A percentile compares a stretch with the other conserved stretches of the same genome.
Evolutionary conservation across 1,139 yeast species (phyloP).

Genomic region (Kodamaea sp.): DNA sequence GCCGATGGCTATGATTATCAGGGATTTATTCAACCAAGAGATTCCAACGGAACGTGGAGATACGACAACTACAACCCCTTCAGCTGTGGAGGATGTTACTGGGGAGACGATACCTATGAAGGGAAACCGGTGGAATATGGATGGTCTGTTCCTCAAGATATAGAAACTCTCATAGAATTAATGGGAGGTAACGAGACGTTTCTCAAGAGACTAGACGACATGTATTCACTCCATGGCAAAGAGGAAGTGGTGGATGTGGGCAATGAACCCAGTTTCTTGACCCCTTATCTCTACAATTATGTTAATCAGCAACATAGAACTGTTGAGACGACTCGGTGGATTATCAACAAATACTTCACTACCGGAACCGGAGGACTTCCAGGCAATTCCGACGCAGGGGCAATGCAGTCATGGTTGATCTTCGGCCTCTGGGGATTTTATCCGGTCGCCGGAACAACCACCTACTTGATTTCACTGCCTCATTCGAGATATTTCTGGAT

Average conservation of each 20-base stretch:
- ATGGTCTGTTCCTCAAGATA: constrained; percentile 38
- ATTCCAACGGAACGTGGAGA: constrained; percentile 31
- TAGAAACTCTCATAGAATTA: constrained; percentile 25
- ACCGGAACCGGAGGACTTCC: constrained; percentile 31
- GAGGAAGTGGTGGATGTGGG: constrained; percentile 32
- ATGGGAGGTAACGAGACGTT: constrained; percentile 31
- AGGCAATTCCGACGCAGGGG: constrained; percentile 44
- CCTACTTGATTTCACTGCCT: constrained; percentile 36
- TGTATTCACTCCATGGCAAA: constrained; percentile 31
- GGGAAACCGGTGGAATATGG: constrained; percentile 34
- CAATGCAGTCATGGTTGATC: constrained; percentile 42
- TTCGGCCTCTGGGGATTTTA: constrained; percentile 37
- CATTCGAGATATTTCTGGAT: constrained; percentile 26
- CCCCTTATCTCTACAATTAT: constrained; percentile 34
- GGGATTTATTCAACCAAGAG: constrained; percentile 38
- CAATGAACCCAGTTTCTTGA: constrained; percentile 36
- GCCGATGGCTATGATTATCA: constrained; percentile 20
- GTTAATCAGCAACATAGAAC: constrained; percentile 29
- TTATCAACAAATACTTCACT: constrained; percentile 29
- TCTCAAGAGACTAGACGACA: constrained; percentile 33
- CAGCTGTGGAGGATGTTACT: constrained; percentile 33
- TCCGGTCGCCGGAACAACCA: constrained; percentile 40
- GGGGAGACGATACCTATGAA: constrained; percentile 32
- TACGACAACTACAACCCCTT: constrained; percentile 26
- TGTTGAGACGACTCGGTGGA: constrained; percentile 31